Conservation (phyloP, 139 green algal genomes). For the Trebouxia sp. region DNA sequence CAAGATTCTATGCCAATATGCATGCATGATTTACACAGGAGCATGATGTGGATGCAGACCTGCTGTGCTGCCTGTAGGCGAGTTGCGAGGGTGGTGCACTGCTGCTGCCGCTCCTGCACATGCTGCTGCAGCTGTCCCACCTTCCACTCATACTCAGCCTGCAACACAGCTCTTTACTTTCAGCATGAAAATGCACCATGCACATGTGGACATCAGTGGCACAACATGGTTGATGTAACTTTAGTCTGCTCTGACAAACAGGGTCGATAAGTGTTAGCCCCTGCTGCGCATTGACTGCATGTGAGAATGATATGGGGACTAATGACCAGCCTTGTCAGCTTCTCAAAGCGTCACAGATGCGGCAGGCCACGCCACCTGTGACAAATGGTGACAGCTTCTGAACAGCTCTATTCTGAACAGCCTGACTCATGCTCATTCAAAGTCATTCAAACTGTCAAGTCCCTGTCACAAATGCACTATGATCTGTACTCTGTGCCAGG, state of each 20-base stretch:
- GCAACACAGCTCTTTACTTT: not conserved
- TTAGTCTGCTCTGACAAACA: not conserved
- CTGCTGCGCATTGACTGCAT: not conserved
- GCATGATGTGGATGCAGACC: too few relatives aligned
- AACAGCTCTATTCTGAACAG: too few relatives aligned
- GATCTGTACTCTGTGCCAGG: too few relatives aligned
- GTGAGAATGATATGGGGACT: too few relatives aligned
- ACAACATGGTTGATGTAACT: not conserved
- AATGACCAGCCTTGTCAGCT: too few relatives aligned
- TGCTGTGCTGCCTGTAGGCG: not conserved
- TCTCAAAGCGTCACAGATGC: too few relatives aligned
- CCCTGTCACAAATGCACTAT: too few relatives aligned
- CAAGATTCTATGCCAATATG: not conserved
- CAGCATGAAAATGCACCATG: not conserved
- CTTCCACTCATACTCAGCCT: constrained; percentile 37
- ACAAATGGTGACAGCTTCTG: too few relatives aligned
- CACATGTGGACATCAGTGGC: not conserved
- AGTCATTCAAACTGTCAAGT: too few relatives aligned
- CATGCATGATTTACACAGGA: not conserved
- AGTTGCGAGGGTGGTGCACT: not conserved
- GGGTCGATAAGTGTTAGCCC: too few relatives aligned
- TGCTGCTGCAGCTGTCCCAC: constrained; percentile 21
- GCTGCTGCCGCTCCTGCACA: not conserved
- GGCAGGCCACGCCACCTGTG: too few relatives aligned
- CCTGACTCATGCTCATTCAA: too few relatives aligned